These are phyloP conservation scores for Solanum virginianum DNA, from an alignment of 257 asterid genomes.

Conservation along the genomic window DNA sequence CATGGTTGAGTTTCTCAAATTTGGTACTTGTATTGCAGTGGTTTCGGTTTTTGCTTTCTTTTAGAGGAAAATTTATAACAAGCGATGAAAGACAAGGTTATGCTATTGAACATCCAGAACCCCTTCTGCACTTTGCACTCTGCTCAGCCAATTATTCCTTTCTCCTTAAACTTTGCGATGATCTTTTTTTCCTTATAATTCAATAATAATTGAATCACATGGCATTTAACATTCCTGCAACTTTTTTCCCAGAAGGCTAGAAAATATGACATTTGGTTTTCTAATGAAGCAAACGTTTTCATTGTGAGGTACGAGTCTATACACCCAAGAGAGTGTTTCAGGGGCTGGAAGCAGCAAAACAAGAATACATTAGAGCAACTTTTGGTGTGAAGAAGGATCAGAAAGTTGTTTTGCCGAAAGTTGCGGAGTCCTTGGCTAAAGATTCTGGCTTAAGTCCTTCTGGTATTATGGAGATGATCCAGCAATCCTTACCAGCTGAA, in stretches of 20 bases:
- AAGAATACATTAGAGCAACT: constrained; percentile 81
- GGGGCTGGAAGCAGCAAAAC: constrained; percentile 85
- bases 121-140: constrained; percentile 84
- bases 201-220: background rate
- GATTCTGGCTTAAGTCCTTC: constrained; percentile 50
- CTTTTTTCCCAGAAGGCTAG: background rate
- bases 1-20: background rate
- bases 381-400: constrained; percentile 62
- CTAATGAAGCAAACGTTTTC: background rate
- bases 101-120: constrained; percentile 56
- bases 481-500: constrained; percentile 56
- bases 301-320: constrained; percentile 59
- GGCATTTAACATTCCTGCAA: background rate
- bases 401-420: constrained; percentile 68
- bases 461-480: constrained; percentile 57
- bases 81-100: constrained; percentile 63
- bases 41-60: constrained; percentile 62
- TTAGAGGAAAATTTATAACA: constrained; percentile 58
- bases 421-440: constrained; percentile 54
- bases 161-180: background rate
- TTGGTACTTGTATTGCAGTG: constrained; percentile 31
- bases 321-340: constrained; percentile 58
- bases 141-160: constrained; percentile 60
- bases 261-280: background rate
- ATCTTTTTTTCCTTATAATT: background rate